These are phyloP conservation scores for Metschnikowia matae DNA, from an alignment of 805 yeast species.

Conservation along the genomic window DNA sequence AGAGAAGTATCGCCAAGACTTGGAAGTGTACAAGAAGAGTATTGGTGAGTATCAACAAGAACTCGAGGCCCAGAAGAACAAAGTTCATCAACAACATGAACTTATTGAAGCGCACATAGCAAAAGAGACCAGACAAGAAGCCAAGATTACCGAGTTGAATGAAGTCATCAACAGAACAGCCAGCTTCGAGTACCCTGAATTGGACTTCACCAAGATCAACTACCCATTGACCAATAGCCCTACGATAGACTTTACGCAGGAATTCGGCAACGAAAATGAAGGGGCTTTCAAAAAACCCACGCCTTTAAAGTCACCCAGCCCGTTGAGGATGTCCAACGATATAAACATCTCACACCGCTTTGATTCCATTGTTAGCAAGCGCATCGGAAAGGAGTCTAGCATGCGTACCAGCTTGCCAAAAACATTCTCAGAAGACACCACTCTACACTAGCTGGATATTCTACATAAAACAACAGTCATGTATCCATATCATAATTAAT, in stretches of 20 bases:
- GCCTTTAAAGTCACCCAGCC: conserved; percentile 1
- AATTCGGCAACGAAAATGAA: neutral
- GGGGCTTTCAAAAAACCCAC: conserved; percentile 2
- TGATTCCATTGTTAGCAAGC: neutral
- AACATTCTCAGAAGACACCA: neutral
- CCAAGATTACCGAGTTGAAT: conserved; percentile 1
- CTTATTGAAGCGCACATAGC: neutral
- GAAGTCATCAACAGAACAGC: neutral
- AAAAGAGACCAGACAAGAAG: neutral
- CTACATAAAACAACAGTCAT: too few relatives aligned
- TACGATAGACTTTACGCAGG: neutral
- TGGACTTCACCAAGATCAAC: conserved; percentile 10
- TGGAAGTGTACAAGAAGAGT: neutral
- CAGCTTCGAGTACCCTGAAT: conserved; percentile 6
- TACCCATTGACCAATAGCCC: conserved; percentile 5
- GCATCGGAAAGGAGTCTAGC: neutral
- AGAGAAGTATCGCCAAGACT: neutral
- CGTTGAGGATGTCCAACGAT: conserved; percentile 1
- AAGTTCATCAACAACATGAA: neutral
- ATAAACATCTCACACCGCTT: neutral
- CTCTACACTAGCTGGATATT: neutral
- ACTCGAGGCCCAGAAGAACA: neutral
- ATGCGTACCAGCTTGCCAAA: conserved; percentile 1
- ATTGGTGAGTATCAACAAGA: neutral
- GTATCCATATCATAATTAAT: too few relatives aligned